A percentile compares a stretch with the other conserved stretches of the same genome.
Conservation (phyloP, 129 eudicot species). For the Deinandra increscens region DNA sequence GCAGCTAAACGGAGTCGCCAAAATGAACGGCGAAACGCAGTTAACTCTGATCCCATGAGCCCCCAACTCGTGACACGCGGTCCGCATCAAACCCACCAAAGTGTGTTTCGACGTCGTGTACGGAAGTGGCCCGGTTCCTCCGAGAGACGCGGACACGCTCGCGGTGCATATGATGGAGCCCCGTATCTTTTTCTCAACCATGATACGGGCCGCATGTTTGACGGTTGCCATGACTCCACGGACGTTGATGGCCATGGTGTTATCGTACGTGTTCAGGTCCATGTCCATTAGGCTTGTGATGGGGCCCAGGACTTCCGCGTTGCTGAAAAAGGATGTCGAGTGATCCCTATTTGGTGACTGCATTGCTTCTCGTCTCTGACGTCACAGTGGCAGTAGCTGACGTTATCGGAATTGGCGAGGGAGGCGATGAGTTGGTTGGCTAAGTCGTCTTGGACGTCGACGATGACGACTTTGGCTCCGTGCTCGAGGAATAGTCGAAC, state of each 20-base stretch:
- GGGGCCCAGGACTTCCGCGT: slow-evolving; percentile 66
- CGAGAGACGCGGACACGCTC: slow-evolving; percentile 60
- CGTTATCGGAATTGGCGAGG: slow-evolving; percentile 32
- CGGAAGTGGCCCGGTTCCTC: slow-evolving; percentile 63
- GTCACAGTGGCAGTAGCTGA: slow-evolving; percentile 54
- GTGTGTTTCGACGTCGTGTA: slow-evolving; percentile 77
- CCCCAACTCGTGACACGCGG: slow-evolving; percentile 73
- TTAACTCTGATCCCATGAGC: slow-evolving; percentile 73
- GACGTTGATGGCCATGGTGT: slow-evolving; percentile 65
- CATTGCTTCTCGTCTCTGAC: slow-evolving; percentile 60
- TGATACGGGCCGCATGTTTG: slow-evolving; percentile 67
- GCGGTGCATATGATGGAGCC: slow-evolving; percentile 82
- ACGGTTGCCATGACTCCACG: slow-evolving; percentile 61
- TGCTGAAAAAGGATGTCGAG: slow-evolving; percentile 63
- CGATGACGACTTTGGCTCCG: slow-evolving; percentile 68
- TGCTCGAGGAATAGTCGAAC: slow-evolving; percentile 48
- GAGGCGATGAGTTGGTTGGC: slow-evolving; percentile 55
- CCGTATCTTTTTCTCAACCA: slow-evolving; percentile 49
- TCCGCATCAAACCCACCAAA: slow-evolving; percentile 55
- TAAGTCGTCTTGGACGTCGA: slow-evolving; percentile 69
- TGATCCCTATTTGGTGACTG: slow-evolving; percentile 45
- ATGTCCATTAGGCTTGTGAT: slow-evolving; percentile 52
- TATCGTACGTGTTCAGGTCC: slow-evolving; percentile 52
- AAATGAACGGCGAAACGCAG: slow-evolving; percentile 67
- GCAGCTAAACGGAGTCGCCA: slow-evolving; percentile 65